Conservation (phyloP, 1,139 yeast species). For the Geotrichum siamense region DNA sequence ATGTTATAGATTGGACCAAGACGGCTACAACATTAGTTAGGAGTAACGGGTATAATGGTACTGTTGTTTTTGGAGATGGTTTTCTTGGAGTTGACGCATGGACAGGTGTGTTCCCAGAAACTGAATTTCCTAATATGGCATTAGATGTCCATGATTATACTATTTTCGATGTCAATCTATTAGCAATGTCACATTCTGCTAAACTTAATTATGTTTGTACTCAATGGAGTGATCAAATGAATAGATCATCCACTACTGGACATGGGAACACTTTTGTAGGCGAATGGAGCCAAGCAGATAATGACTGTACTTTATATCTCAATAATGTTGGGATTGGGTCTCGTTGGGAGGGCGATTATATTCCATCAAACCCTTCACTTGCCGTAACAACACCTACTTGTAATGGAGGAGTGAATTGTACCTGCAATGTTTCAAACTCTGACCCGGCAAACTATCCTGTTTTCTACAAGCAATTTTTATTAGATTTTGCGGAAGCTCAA, state of each 20-base stretch:
- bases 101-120: constrained; percentile 30
- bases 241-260: constrained; percentile 44
- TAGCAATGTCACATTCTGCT: constrained; percentile 52
- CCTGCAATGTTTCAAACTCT: constrained; percentile 28
- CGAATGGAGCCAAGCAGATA: constrained; percentile 86
- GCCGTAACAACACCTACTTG: constrained; percentile 27
- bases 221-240: constrained; percentile 46
- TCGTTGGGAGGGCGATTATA: constrained; percentile 56
- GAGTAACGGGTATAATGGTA: constrained; percentile 26
- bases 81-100: constrained; percentile 32
- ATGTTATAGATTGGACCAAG: constrained; percentile 32
- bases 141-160: constrained; percentile 54
- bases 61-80: constrained; percentile 34
- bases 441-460: constrained; percentile 28
- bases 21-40: constrained; percentile 31
- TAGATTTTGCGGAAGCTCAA: constrained; percentile 32
- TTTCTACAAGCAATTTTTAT: constrained; percentile 29
- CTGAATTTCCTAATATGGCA: constrained; percentile 62
- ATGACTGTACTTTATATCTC: constrained; percentile 85
- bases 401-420: constrained; percentile 28
- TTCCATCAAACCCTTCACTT: constrained; percentile 21
- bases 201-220: constrained; percentile 32
- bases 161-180: constrained; percentile 52
- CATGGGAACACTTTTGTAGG: constrained; percentile 64
- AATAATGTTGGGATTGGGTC: constrained; percentile 88